These are phyloP conservation scores for Neurospora sp. DNA, from an alignment of 495 filamentous ascomycete species.

Conservation along the genomic window DNA sequence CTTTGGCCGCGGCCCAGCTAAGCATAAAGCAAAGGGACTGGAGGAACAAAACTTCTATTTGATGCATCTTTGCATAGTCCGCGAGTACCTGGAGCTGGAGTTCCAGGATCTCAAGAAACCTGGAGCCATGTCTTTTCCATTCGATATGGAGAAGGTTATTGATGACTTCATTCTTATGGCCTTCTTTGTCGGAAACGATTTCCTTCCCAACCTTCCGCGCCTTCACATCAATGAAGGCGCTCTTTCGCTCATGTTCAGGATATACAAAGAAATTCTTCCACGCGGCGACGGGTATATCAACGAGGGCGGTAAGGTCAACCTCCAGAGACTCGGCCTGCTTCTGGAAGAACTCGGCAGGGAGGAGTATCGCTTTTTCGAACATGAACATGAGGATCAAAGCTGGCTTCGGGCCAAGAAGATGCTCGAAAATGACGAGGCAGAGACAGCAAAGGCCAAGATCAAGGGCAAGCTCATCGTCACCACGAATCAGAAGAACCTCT, in stretches of 20 bases:
- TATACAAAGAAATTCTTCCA: slow-evolving; percentile 85
- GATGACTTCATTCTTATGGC: slow-evolving; percentile 99
- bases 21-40: slow-evolving; percentile 84
- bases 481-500: slow-evolving; percentile 69
- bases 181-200: slow-evolving; percentile 99
- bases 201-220: slow-evolving; percentile 91
- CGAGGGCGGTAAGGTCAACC: slow-evolving; percentile 81
- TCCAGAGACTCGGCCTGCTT: slow-evolving; percentile 66
- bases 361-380: slow-evolving; percentile 85
- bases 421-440: slow-evolving; percentile 42
- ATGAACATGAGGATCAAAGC: slow-evolving; percentile 73
- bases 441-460: slow-evolving; percentile 37
- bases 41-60: slow-evolving; percentile 99
- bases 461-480: slow-evolving; percentile 64
- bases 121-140: slow-evolving; percentile 64
- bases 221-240: slow-evolving; percentile 98
- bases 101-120: slow-evolving; percentile 85
- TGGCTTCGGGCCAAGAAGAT: slow-evolving; percentile 85
- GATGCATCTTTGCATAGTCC: slow-evolving; percentile 92
- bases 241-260: slow-evolving; percentile 88
- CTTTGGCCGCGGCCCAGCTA: slow-evolving; percentile 68
- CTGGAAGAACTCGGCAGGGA: slow-evolving; percentile 71
- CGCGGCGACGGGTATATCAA: slow-evolving; percentile 94
- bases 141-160: slow-evolving; percentile 93
- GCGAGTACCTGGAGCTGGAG: slow-evolving; percentile 93